Conservation (phyloP, 2,329 filamentous ascomycete genomes). For the Paecilomyces sp. region DNA sequence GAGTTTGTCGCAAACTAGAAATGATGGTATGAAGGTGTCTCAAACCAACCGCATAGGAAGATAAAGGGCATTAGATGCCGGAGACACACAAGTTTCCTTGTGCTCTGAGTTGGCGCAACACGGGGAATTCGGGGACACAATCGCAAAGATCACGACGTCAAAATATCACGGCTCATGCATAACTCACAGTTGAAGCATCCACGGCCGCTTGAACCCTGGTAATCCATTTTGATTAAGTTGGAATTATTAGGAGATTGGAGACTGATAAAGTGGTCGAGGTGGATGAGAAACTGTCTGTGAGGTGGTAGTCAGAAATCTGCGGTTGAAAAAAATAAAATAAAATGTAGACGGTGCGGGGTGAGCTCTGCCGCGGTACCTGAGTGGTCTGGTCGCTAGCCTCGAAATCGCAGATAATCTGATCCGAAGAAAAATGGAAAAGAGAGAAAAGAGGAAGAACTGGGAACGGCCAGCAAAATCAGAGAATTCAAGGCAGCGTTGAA, state of each 20-base stretch:
- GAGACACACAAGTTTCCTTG: not conserved
- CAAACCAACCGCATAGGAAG: not conserved
- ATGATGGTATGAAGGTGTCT: not conserved
- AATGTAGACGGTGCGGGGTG: constrained; percentile 4
- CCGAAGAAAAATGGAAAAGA: constrained; percentile 1
- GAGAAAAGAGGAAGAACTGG: not conserved
- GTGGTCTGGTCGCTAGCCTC: not conserved
- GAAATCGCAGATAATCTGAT: not conserved
- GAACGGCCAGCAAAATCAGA: not conserved
- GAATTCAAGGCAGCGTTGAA: not conserved
- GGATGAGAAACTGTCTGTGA: not conserved
- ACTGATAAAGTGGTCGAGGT: constrained; percentile 4
- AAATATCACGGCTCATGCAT: constrained; percentile 4
- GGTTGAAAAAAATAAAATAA: not conserved
- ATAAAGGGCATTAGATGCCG: not conserved
- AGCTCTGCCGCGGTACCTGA: not conserved
- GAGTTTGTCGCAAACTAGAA: not conserved
- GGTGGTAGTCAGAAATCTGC: not conserved
- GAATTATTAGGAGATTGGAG: constrained; percentile 2
- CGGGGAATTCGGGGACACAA: not conserved
- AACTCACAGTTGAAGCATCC: constrained; percentile 55
- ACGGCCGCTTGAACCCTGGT: constrained; percentile 38
- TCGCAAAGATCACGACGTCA: not conserved
- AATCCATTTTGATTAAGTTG: constrained; percentile 39
- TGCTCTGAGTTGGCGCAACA: not conserved